Evolutionary conservation across 495 filamentous ascomycete genomes (phyloP), one percentile per base, ranked within the genome.

Genomic region (Penicillium desertorum): DNA sequence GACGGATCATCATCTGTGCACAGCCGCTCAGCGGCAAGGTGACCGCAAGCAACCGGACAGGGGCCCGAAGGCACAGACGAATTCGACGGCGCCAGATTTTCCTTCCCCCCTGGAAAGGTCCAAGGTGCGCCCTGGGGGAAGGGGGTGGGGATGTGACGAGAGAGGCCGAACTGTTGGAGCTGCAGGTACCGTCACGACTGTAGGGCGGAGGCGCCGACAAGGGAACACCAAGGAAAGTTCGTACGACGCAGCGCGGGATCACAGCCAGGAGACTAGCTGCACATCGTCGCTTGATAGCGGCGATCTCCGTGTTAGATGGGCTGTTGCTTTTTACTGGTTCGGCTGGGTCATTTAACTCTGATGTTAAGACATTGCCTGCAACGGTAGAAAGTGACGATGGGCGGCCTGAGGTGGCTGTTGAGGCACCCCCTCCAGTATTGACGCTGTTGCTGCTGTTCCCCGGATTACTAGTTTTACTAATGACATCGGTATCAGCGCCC

Each of bases 251-350:
- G 34, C 65, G 69, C 59, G 79, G 79, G 45, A 82, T 57, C 48
- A 80, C 57, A 20, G 71, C 76, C 52, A 84, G 66, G 47, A 87
- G 70, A 43, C 71, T 69, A 48, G 71, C 65, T 45, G 84, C 84
- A 66, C 82, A 85, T 64, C 72, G 70, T 65, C 75, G 79, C 76
- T 81, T 84, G 62, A 86, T 82, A 51, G 68, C 66, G 51, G 71
- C 70, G 58, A 77, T 71, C 60, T 79, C 77, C 56, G 78, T 62
- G 19, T 65, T 65, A 34, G 70, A 65, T 45, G 61, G 70, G 5
- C 56, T 47, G 49, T 27, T 54, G 50, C 57, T 51, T 46, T 62
- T 57, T 46, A 53, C 62, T 44, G 57, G 32, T 23, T 51, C 44
- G 27, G 27, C 34, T 22, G 32, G 42, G 16, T 37, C 34, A 44